Evolutionary conservation across 768 basidiomycete species (phyloP), one percentile per base, ranked within the genome.

Genomic region (Fistulinella prunicolor): DNA sequence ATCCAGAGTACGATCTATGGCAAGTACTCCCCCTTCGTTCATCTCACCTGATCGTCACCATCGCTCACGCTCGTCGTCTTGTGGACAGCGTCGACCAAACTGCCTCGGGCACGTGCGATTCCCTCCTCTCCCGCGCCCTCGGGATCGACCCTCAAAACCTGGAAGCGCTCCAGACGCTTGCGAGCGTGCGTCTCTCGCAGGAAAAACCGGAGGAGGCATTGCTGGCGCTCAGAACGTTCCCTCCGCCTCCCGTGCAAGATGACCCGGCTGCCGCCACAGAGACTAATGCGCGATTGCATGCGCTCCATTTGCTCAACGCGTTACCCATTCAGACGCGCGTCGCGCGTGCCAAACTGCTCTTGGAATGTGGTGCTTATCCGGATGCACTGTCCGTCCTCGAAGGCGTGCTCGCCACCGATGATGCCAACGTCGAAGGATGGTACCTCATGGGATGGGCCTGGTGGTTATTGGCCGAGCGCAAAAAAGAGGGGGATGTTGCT

Each of bases 361-460:
- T 94, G 20, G 93, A 96, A 64, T 73, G 94, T 17, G 68, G 73
- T 3, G 70, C 86, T 4, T 88, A 81, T 62, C 72, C 82, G 1
- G 81, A 83, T 21, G 92, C 92, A 1, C 68, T 94, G 6, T 66
- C 84, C 10, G 82, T 94, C 13, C 68, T 95, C 22, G 81, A 89
- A 37, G 88, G 86, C 12, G 76, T 94, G 9, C 83, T 94, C 68
- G 78, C 85, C 9, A 68, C 83, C 0, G 91, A 94, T 64, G 89
- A 93, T 55, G 78, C 89, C 60, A 86, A 90, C 44, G 84, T 93
- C 12, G 92, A 94, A 57, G 93, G 85, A 1, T 94, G 93, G 85
- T 95, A 95, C 62, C 79, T 95, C 23, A 92, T 94, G 67, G 93
- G 92, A 44, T 96, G 92, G 92, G 86, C 88, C 54, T 92, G 89